Conservation (phyloP, 495 filamentous ascomycete species). For the Penicillium egyptiacum region DNA sequence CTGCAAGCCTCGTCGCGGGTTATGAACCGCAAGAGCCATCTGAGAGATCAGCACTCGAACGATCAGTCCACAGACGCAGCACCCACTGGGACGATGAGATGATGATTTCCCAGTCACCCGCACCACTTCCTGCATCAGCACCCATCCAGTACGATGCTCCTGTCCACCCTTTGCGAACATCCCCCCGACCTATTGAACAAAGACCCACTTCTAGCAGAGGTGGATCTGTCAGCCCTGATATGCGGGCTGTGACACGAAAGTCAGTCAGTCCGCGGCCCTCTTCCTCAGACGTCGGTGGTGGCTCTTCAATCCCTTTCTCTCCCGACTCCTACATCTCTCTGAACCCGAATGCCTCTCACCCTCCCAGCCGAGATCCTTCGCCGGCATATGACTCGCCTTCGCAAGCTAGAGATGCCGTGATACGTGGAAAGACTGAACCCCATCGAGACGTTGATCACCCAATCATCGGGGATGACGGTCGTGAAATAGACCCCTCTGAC, state of each 20-base stretch:
- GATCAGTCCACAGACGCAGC: slow-evolving; percentile 29
- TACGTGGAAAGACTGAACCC: slow-evolving; percentile 38
- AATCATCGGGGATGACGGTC: slow-evolving; percentile 80
- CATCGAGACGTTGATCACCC: slow-evolving; percentile 40
- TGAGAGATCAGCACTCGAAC: slow-evolving; percentile 38
- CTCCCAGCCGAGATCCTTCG: slow-evolving; percentile 31
- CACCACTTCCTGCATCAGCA: slow-evolving; percentile 22
- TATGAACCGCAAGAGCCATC: slow-evolving; percentile 63
- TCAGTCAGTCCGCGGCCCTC: slow-evolving; percentile 75
- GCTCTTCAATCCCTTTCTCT: slow-evolving; percentile 75
- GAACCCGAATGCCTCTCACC: slow-evolving; percentile 44
- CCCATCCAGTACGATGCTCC: slow-evolving; percentile 29
- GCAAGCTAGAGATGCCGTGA: slow-evolving; percentile 40
- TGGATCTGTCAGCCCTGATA: slow-evolving; percentile 60
- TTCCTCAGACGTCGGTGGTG: slow-evolving; percentile 47
- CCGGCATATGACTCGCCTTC: slow-evolving; percentile 46
- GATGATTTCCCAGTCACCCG: slow-evolving; percentile 27
- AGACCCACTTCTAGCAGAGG: slow-evolving; percentile 22
- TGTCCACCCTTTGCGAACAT: slow-evolving; percentile 41
- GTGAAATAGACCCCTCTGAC: slow-evolving; percentile 88
- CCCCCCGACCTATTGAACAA: slow-evolving; percentile 32
- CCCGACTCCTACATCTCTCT: slow-evolving; percentile 71
- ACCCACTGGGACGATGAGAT: slow-evolving; percentile 35
- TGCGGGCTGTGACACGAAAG: slow-evolving; percentile 61
- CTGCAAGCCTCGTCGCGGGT: slow-evolving; percentile 68